phyloP scores from a whole-genome alignment of 805 yeast species.

The Pichia insulana region DNA sequence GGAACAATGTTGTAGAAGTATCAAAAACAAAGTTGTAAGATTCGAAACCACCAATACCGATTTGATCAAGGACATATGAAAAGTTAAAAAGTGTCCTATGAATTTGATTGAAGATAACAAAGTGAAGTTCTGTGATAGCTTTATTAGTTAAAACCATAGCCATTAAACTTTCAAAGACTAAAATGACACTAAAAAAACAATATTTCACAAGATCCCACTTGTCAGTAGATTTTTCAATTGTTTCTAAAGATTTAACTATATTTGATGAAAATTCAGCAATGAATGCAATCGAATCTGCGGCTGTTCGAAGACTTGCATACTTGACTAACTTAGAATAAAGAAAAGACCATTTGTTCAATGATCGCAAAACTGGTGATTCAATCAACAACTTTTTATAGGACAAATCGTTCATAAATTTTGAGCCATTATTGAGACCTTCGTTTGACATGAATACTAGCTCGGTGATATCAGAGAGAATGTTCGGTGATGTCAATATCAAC shows the following conservation, averaged over 20 bases:
- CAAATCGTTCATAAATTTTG: not conserved
- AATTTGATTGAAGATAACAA: slow-evolving; percentile 13
- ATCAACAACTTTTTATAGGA: slow-evolving; percentile 3
- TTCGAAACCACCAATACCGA: slow-evolving; percentile 60
- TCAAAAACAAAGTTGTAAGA: slow-evolving; percentile 53
- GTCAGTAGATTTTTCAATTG: slow-evolving; percentile 4
- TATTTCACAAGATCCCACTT: slow-evolving; percentile 22
- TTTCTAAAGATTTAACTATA: not conserved
- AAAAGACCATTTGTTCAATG: slow-evolving; percentile 40
- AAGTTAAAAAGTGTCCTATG: slow-evolving; percentile 33
- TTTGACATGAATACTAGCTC: slow-evolving; percentile 9
- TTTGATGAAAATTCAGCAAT: not conserved
- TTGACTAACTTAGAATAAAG: slow-evolving; percentile 19
- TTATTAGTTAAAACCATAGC: slow-evolving; percentile 22
- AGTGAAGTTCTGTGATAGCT: no score
- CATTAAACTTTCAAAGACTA: slow-evolving; percentile 42
- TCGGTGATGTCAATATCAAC: slow-evolving; percentile 6
- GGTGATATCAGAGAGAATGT: slow-evolving; percentile 13
- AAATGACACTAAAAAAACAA: slow-evolving; percentile 38
- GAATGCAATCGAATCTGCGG: not conserved
- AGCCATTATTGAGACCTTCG: slow-evolving; percentile 20
- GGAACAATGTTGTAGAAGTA: slow-evolving; percentile 22
- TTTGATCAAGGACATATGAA: slow-evolving; percentile 40
- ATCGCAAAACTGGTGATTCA: slow-evolving; percentile 35
- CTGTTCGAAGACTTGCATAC: slow-evolving; percentile 18